phyloP scores from a whole-genome alignment of 163 green algal genomes.

The Scenedesmus sp. region DNA sequence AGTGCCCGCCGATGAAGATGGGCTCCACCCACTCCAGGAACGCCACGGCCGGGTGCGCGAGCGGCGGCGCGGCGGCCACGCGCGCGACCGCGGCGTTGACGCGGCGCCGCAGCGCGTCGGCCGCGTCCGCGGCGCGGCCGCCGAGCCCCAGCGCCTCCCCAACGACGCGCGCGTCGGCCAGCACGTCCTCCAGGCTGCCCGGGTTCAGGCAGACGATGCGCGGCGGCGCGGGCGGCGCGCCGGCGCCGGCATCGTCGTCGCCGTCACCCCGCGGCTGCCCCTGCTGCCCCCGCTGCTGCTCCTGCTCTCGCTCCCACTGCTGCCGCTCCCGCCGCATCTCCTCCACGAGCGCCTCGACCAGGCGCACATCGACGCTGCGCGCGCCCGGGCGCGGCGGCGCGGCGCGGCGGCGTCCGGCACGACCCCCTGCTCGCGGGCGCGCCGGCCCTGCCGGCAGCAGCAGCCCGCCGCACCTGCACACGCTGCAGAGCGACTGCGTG shows the following conservation, averaged over 20 bases:
- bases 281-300: not conserved
- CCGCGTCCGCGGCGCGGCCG: constrained; percentile 45
- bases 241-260: constrained; percentile 49
- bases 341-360: constrained; percentile 57
- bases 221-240: constrained; percentile 35
- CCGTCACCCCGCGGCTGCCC: not conserved
- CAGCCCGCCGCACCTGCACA: constrained; percentile 68
- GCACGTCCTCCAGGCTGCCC: constrained; percentile 69
- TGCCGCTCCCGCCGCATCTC: constrained; percentile 7
- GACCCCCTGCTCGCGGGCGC: not conserved
- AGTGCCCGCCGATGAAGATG: constrained; percentile 88
- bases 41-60: constrained; percentile 53
- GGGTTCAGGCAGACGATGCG: constrained; percentile 77
- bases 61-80: constrained; percentile 29
- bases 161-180: constrained; percentile 67
- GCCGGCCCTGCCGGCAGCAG: not conserved
- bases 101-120: constrained; percentile 50
- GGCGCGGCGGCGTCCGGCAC: no score
- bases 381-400: no score
- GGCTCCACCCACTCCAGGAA: constrained; percentile 89
- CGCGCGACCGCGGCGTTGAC: constrained; percentile 48
- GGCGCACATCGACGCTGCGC: constrained; percentile 63
- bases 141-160: constrained; percentile 64
- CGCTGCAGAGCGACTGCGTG: constrained; percentile 81
- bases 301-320: not conserved